Conservation (phyloP, 768 basidiomycete species). For the Tubosaeta sp. region DNA sequence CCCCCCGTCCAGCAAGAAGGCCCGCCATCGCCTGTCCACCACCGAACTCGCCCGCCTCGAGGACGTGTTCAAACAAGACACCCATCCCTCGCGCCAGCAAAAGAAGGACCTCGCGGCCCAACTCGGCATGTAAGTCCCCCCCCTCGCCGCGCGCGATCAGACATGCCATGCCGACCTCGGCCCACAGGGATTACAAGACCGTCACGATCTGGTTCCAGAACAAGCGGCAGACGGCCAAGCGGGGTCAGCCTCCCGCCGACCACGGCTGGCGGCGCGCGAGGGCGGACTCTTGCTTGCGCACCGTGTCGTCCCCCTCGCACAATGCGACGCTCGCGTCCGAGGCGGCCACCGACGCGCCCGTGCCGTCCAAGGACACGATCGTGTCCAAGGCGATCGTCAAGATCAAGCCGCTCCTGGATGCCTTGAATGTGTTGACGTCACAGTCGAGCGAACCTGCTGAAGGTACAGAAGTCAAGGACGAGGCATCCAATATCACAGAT, state of each 20-base stretch:
- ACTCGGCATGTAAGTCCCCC: slow-evolving; percentile 23
- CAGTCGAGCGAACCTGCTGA: slow-evolving; percentile 3
- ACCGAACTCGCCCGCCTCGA: slow-evolving; percentile 27
- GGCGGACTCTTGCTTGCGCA: slow-evolving; percentile 20
- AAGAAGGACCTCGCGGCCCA: slow-evolving; percentile 28
- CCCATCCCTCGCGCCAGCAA: slow-evolving; percentile 28
- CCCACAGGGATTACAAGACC: slow-evolving; percentile 40
- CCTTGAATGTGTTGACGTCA: slow-evolving; percentile 13
- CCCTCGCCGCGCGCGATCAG: neutral
- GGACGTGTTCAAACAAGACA: slow-evolving; percentile 22
- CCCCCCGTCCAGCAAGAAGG: slow-evolving; percentile 17
- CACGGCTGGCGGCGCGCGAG: neutral
- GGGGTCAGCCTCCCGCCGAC: slow-evolving; percentile 4
- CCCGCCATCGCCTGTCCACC: slow-evolving; percentile 36
- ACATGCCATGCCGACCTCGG: neutral
- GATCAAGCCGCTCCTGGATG: slow-evolving; percentile 23
- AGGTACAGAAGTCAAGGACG: neutral
- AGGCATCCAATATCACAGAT: slow-evolving; percentile 1
- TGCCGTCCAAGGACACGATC: neutral
- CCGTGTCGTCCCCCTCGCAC: slow-evolving; percentile 29
- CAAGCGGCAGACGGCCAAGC: slow-evolving; percentile 57
- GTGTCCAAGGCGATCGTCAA: slow-evolving; percentile 15
- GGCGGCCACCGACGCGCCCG: neutral
- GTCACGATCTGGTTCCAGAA: slow-evolving; percentile 82
- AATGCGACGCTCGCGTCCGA: slow-evolving; percentile 21